Percentiles rank a stretch among this genome's conserved stretches.
phyloP scores from a whole-genome alignment of 805 yeast genomes.

The Starmerella sp. region DNA sequence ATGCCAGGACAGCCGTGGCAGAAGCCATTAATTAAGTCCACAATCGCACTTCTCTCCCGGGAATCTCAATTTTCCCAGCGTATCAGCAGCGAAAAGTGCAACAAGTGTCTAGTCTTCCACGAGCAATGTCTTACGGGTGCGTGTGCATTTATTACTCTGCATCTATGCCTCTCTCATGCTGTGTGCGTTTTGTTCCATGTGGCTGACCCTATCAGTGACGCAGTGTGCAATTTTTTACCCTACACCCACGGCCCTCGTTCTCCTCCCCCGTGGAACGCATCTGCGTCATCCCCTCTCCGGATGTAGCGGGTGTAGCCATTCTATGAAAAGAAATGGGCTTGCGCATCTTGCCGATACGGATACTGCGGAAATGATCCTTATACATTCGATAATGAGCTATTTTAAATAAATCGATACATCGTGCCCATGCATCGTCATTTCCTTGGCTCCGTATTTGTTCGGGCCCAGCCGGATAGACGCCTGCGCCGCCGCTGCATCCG shows the following conservation, averaged over 20 bases:
- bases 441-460: background rate
- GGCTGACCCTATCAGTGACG: conserved; percentile 7
- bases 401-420: background rate
- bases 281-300: background rate
- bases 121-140: background rate
- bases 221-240: background rate
- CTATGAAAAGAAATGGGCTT: background rate
- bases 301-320: background rate
- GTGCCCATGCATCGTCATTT: background rate
- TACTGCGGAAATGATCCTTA: background rate
- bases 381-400: background rate
- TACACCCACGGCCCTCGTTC: background rate
- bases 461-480: background rate
- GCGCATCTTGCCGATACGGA: too few relatives aligned
- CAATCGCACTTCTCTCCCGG: background rate
- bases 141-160: background rate
- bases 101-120: background rate
- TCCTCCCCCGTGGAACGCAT: background rate
- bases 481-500: background rate
- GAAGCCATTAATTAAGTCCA: background rate
- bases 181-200: conserved; percentile 3
- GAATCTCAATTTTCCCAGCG: background rate
- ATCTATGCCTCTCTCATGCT: background rate
- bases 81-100: background rate
- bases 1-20: background rate